Percentiles rank a stretch among this genome's conserved stretches.
These are phyloP conservation scores for Ophiostoma himal-ulmi DNA, from an alignment of 2,329 filamentous ascomycete species.

Conservation along the genomic window DNA sequence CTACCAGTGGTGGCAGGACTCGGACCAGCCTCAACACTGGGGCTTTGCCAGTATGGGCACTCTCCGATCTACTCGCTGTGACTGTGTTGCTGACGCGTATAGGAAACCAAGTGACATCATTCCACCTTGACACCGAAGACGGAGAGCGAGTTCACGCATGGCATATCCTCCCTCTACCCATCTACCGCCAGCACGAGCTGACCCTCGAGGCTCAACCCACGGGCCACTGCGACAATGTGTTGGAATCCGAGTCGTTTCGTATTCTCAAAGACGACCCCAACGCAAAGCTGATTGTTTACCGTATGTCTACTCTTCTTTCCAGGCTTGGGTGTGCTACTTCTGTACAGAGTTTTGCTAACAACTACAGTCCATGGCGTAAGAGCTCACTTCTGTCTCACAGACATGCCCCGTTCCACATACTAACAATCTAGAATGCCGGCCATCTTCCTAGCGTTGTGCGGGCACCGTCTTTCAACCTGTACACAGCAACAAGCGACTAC, in stretches of 20 bases:
- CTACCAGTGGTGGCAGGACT: conserved; percentile 63
- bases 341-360: conserved; percentile 19
- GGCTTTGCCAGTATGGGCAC: conserved; percentile 68
- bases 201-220: conserved; percentile 48
- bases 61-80: not conserved
- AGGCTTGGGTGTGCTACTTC: not conserved
- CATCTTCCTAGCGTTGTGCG: conserved; percentile 75
- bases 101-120: conserved; percentile 87
- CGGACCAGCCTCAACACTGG: conserved; percentile 72
- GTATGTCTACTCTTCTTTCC: conserved; percentile 31
- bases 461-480: conserved; percentile 68
- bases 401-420: not conserved
- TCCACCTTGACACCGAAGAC: conserved; percentile 69
- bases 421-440: conserved; percentile 64
- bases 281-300: conserved; percentile 58
- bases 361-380: conserved; percentile 56
- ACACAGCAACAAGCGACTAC: conserved; percentile 66
- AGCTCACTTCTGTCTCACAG: not conserved
- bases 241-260: conserved; percentile 51
- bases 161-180: conserved; percentile 77
- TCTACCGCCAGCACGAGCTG: conserved; percentile 67
- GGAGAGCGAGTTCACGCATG: conserved; percentile 76
- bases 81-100: conserved; percentile 11
- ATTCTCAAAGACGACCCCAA: conserved; percentile 59
- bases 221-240: conserved; percentile 50